Evolutionary conservation across 1,284 basidiomycete species (phyloP), one percentile per base, ranked within the genome.

Genomic region (Inonotus obliquus): DNA sequence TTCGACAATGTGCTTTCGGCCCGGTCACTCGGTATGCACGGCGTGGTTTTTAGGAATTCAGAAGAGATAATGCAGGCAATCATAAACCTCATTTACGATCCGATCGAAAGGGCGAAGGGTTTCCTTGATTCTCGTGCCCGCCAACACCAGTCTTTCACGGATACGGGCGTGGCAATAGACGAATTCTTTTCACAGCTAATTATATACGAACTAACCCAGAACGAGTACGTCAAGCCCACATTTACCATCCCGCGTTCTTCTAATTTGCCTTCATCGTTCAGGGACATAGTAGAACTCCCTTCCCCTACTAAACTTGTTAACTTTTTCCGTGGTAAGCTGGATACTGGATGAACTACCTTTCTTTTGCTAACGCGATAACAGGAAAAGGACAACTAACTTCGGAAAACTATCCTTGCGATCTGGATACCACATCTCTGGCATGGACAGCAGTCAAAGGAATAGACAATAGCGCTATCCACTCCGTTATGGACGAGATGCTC

Each of bases 131-230:
- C 61, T 7, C 74, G 81, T 57, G 79, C 78, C 3, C 73, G 78
- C 7, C 69, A 68, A 25, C 71, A 79, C 27, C 65, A 75, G 41
- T 84, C 83, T 2, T 69, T 77, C n/a, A 83, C 81, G 0, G 73
- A 75, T 37, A 69, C 68, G 13, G 77, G 78, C n/a, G 66, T 76
- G 0, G 64, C 72, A 17, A 67, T 84, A 23, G 66, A 73, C 54
- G 81, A 85, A 68, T 82, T 82, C 65, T 84, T 83, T 61, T 75
- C 80, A 4, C 82, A 84, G 65, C 74, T 84, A 3, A 71, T 85
- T 17, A 81, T 85, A 53, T 70, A 82, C 14, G 83, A 85, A 21
- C 47, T 49, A 7, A 49, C 47, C 5, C 63, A 72, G 75, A 4
- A 83, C 81, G 0, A 66, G 71, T 21, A 74, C 83, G 65, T 71